Conservation (phyloP, 768 basidiomycete genomes). For the Boletus huronensis region DNA sequence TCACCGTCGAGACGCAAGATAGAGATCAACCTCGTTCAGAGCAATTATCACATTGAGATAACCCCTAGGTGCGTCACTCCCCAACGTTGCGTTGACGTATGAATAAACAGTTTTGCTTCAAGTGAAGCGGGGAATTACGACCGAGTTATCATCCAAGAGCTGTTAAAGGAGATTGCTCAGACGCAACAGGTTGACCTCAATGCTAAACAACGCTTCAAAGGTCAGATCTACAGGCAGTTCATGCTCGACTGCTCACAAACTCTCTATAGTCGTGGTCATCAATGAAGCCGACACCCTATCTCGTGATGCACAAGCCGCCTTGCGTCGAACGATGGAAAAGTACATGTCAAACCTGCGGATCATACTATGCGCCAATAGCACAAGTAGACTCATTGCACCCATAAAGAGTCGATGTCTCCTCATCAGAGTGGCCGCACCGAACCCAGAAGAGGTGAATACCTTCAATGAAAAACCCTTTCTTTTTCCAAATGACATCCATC, state of each 20-base stretch:
- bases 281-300: slow-evolving; percentile 96
- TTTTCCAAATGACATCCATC: not conserved
- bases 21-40: slow-evolving; percentile 95
- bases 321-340: slow-evolving; percentile 98
- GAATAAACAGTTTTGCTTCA: slow-evolving; percentile 7
- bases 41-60: slow-evolving; percentile 96
- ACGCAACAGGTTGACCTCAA: slow-evolving; percentile 97
- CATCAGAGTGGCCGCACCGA: slow-evolving; percentile 89
- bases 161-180: slow-evolving; percentile 97
- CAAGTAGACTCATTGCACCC: slow-evolving; percentile 91
- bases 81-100: not conserved
- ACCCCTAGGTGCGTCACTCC: slow-evolving; percentile 75
- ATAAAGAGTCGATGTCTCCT: slow-evolving; percentile 95
- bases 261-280: slow-evolving; percentile 81
- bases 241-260: not conserved
- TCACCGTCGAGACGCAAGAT: slow-evolving; percentile 93
- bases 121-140: slow-evolving; percentile 98
- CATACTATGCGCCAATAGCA: slow-evolving; percentile 94
- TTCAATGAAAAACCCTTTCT: not conserved
- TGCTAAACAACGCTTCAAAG: slow-evolving; percentile 96
- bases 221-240: slow-evolving; percentile 36
- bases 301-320: slow-evolving; percentile 94
- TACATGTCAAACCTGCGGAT: slow-evolving; percentile 98
- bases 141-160: slow-evolving; percentile 91
- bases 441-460: slow-evolving; percentile 60